These are phyloP conservation scores for Codiaeum variegatum DNA, from an alignment of 441 rosid species.

Conservation along the genomic window DNA sequence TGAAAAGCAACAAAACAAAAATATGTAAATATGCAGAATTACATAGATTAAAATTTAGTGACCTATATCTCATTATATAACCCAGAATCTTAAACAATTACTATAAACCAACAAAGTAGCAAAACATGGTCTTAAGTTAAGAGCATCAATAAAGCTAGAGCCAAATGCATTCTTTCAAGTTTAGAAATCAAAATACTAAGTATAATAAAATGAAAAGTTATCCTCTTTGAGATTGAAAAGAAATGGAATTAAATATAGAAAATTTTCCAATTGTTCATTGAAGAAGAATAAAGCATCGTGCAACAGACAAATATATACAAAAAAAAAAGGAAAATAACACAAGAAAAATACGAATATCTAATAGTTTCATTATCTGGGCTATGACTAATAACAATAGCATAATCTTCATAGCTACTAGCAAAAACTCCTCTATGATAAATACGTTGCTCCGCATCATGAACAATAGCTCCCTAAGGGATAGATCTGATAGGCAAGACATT, in stretches of 20 bases:
- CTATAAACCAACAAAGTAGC: too few species aligned
- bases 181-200: too few species aligned
- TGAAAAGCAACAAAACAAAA: too few species aligned
- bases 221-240: too few species aligned
- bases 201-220: too few species aligned
- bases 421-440: conserved; percentile 75
- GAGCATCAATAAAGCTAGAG: not conserved
- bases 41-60: not conserved
- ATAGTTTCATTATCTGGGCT: conserved; percentile 76
- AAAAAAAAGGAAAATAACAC: not conserved
- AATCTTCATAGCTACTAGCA: conserved; percentile 68
- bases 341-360: conserved; percentile 28
- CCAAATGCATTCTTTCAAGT: too few species aligned
- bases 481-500: conserved; percentile 65
- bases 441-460: conserved; percentile 71
- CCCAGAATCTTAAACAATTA: not conserved
- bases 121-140: not conserved
- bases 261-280: too few species aligned
- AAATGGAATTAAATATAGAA: too few species aligned
- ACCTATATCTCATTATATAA: not conserved
- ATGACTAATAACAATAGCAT: conserved; percentile 67
- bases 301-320: not conserved
- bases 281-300: too few species aligned
- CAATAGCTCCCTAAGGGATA: conserved; percentile 74
- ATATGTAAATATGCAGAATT: too few species aligned